Evolutionary conservation across 257 asterid species (phyloP).

Genomic region (Solanum medicagineum): DNA sequence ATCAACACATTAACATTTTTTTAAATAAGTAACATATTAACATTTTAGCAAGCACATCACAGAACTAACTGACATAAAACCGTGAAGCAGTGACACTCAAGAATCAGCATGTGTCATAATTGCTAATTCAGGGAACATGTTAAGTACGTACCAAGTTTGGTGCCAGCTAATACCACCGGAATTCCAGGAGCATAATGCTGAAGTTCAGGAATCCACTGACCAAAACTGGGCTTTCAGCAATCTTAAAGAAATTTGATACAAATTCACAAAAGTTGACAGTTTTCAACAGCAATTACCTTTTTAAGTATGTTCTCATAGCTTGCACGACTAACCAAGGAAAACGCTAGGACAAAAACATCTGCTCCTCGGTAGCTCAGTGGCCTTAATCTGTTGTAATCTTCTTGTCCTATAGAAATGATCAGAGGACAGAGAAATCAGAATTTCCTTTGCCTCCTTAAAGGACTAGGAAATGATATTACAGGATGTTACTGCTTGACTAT

Average conservation of each 20-base stretch:
- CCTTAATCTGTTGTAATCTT: constrained; percentile 88
- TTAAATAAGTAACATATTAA: neutral
- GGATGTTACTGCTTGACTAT: neutral
- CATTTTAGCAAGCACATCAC: neutral
- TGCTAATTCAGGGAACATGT: neutral
- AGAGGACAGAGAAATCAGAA: constrained; percentile 7
- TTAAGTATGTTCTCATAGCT: constrained; percentile 85
- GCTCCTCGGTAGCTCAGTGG: constrained; percentile 98
- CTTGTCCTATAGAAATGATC: constrained; percentile 55
- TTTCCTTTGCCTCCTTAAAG: neutral
- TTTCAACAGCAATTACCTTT: constrained; percentile 38
- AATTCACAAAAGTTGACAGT: neutral
- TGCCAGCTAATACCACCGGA: constrained; percentile 78
- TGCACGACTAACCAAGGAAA: constrained; percentile 89
- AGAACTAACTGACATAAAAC: neutral
- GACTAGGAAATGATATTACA: neutral
- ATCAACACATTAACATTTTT: neutral
- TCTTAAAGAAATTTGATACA: neutral
- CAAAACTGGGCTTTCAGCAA: constrained; percentile 7
- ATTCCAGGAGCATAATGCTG: constrained; percentile 83
- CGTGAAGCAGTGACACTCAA: neutral
- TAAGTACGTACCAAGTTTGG: constrained; percentile 59
- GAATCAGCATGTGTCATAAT: neutral
- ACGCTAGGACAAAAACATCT: constrained; percentile 82
- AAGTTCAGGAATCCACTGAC: constrained; percentile 96